Base-by-base conservation (phyloP, 2,329 filamentous ascomycete genomes). In the Xylaria sp. region DNA sequence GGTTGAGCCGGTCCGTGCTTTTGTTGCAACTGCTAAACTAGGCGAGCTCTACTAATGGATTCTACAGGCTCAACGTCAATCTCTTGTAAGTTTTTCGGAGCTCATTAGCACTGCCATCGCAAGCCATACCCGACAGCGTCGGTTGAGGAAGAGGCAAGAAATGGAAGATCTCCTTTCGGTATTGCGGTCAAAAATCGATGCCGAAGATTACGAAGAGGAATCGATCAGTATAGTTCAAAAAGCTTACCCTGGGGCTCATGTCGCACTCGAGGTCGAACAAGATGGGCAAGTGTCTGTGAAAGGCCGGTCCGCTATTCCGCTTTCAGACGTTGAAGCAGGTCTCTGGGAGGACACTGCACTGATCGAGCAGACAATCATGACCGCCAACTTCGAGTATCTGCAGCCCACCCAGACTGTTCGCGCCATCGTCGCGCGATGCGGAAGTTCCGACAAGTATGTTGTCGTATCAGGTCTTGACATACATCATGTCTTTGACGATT, bases 391-490 rank as follows among this genome's bases (percentile, higher is more conserved):
- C 13, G 58, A 62, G 1, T 36, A 62, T 23, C 58, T 69, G 31
- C 33, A 36, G 36, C 63, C 67, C 28, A 6, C 28, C 3, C 62
- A 66, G 23, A 69, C 67, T 33, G 62, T 60, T 20, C 62, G 67
- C 15, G 67, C 67, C 3, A 20, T 66, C 20, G 48, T 69, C 28
- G 67, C 67, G 10, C 67, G 61, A 15, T 69, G 62, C 41, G 63
- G 67, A 48, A 62, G 56, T 28, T 57, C 62, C 13, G 67, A 69
- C 3, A 66, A 62, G 20, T 66, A 66, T 43, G 36, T 69, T 46
- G 67, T 69, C 10, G 62, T 69, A 28, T 62, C 67, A 12, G 57
- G 62, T 5, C 67, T 66, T 18, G 67, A 69, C 33, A 69, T 69
- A 28, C 67, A 69, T 39, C 62, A 69, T 13, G 62, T 69, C 20